These are phyloP conservation scores for Penicillium sclerotiorum DNA, from an alignment of 2,329 filamentous ascomycete species.

Conservation along the genomic window DNA sequence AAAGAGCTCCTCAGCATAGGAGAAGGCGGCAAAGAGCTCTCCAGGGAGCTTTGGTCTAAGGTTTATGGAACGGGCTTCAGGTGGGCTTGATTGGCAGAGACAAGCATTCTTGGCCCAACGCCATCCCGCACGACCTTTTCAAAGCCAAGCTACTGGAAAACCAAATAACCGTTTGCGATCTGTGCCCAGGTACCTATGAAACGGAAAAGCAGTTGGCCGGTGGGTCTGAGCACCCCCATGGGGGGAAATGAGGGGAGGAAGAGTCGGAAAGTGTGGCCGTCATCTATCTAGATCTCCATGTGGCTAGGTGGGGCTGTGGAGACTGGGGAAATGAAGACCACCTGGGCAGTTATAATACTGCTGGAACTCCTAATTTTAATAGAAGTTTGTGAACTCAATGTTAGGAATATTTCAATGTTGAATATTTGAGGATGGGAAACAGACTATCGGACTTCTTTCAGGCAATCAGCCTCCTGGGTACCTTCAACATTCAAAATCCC, in stretches of 20 bases:
- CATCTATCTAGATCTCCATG: background rate
- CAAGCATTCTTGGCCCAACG: background rate
- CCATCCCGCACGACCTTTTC: background rate
- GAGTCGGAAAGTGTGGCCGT: background rate
- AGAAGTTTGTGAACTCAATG: background rate
- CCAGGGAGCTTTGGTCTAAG: background rate
- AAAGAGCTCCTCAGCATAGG: background rate
- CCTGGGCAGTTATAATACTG: background rate
- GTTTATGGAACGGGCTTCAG: background rate
- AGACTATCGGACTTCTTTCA: too few relatives aligned
- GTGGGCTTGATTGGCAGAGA: background rate
- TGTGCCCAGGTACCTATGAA: background rate
- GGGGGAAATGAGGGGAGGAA: background rate
- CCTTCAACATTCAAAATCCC: too few relatives aligned
- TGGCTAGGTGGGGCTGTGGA: background rate
- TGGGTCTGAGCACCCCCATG: background rate
- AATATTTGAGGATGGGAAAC: too few relatives aligned
- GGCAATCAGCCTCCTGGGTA: too few relatives aligned
- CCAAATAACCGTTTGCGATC: conserved; percentile 1
- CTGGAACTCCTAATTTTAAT: background rate
- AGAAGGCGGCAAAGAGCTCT: background rate
- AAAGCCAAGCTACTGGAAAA: background rate
- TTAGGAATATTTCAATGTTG: too few relatives aligned
- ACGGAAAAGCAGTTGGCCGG: background rate
- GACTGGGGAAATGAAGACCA: background rate